These are phyloP conservation scores for Pleurotus tuoliensis DNA, from an alignment of 768 basidiomycete species.

Conservation along the genomic window DNA sequence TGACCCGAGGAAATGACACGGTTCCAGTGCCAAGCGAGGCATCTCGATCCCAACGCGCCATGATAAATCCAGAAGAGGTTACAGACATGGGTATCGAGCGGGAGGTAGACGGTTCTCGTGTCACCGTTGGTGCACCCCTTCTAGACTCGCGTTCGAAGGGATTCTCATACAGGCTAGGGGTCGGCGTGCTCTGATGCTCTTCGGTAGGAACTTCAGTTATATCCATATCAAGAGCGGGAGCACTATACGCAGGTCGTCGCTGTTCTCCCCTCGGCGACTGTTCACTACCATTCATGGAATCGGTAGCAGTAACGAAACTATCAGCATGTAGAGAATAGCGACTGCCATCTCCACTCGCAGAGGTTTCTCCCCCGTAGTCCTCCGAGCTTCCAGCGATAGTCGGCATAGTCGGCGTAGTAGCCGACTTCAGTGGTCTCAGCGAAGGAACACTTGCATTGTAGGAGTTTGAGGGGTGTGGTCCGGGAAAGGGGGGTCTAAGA, in stretches of 20 bases:
- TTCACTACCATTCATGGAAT: conserved; percentile 9
- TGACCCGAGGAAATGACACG: conserved; percentile 22
- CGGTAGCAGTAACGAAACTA: conserved; percentile 52
- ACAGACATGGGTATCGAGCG: conserved; percentile 23
- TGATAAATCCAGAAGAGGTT: conserved; percentile 46
- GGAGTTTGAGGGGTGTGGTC: conserved; percentile 27
- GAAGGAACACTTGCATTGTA: conserved; percentile 25
- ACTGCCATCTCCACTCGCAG: conserved; percentile 24
- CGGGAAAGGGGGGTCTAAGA: conserved; percentile 49
- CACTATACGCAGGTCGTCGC: background rate
- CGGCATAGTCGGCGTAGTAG: conserved; percentile 30
- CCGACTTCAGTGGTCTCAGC: conserved; percentile 20
- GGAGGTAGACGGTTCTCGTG: background rate
- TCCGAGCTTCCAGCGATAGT: conserved; percentile 38
- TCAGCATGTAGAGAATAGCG: conserved; percentile 48
- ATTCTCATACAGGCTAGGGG: background rate
- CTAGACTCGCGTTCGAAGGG: background rate
- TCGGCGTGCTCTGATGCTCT: background rate
- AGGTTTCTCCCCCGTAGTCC: conserved; percentile 19
- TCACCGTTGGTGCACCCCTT: background rate
- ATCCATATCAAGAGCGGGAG: conserved; percentile 3
- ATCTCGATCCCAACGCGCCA: conserved; percentile 46
- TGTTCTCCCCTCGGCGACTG: background rate
- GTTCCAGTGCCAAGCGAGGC: conserved; percentile 31
- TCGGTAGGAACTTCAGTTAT: conserved; percentile 6